Percentiles rank a stretch among this genome's conserved stretches.
These are phyloP conservation scores for Xylaria intraflava DNA, from an alignment of 495 filamentous ascomycete species.

Conservation along the genomic window DNA sequence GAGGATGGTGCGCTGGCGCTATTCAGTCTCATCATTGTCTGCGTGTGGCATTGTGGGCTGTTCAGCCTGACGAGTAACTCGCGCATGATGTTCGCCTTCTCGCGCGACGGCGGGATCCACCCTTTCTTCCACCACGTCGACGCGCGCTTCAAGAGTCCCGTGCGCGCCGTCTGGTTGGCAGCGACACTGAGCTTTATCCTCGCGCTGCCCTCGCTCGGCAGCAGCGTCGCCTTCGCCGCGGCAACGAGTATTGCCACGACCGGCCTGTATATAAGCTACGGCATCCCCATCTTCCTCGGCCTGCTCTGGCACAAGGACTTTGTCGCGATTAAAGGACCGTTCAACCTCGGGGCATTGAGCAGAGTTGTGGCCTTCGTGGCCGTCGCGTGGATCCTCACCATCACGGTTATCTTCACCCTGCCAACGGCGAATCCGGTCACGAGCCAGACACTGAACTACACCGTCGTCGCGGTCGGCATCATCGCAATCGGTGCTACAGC, in stretches of 20 bases:
- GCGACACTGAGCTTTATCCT: conserved; percentile 52
- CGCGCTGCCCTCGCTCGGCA: conserved; percentile 54
- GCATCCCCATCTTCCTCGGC: conserved; percentile 52
- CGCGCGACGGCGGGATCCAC: conserved; percentile 60
- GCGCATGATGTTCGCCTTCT: conserved; percentile 55
- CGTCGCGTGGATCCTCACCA: conserved; percentile 46
- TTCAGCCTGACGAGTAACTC: conserved; percentile 54
- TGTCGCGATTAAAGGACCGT: conserved; percentile 44
- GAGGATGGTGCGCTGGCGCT: conserved; percentile 63
- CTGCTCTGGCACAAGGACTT: conserved; percentile 38
- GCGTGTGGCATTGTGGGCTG: conserved; percentile 58
- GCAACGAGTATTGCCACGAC: conserved; percentile 60
- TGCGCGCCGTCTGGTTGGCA: conserved; percentile 52
- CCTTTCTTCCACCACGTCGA: conserved; percentile 56
- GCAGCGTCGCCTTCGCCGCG: conserved; percentile 53
- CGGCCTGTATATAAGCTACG: conserved; percentile 59
- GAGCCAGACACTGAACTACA: conserved; percentile 52
- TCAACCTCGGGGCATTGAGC: conserved; percentile 48
- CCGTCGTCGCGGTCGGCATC: conserved; percentile 53
- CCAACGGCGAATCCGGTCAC: conserved; percentile 50
- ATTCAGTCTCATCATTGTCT: conserved; percentile 59
- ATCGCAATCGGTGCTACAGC: conserved; percentile 35
- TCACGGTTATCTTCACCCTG: conserved; percentile 52
- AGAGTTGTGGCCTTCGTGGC: conserved; percentile 46
- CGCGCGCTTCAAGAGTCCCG: conserved; percentile 41